These are phyloP conservation scores for Cichorium intybus DNA, from an alignment of 140 eudicot species.

Conservation along the genomic window DNA sequence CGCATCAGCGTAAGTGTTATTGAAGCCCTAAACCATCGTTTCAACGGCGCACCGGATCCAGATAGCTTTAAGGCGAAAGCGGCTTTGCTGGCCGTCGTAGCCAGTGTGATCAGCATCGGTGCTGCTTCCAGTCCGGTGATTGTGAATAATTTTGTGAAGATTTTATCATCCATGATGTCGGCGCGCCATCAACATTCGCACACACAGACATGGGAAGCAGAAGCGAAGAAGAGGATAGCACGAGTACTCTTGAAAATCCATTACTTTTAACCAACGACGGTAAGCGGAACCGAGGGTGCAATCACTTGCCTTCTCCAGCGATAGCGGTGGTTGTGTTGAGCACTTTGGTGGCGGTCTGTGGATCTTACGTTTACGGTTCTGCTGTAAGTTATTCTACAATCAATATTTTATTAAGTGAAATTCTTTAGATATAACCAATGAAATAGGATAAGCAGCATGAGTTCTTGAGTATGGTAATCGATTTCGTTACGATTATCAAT, in stretches of 20 bases:
- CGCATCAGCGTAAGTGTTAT: no score
- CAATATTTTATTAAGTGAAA: neutral
- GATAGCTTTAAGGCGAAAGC: constrained; percentile 61
- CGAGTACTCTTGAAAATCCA: neutral
- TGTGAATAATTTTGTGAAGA: no score
- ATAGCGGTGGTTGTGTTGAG: constrained; percentile 41
- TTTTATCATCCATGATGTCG: no score
- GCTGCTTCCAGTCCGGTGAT: constrained; percentile 19
- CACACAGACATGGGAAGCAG: constrained; percentile 1
- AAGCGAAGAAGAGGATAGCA: constrained; percentile 6
- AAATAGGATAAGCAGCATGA: neutral
- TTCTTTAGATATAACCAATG: neutral
- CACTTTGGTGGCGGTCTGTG: constrained; percentile 55
- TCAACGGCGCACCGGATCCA: neutral
- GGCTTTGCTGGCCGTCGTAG: constrained; percentile 44
- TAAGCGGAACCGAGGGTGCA: constrained; percentile 1
- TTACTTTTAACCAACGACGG: constrained; percentile 10
- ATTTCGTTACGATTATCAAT: neutral
- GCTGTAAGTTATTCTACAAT: constrained; percentile 42
- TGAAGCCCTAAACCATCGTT: no score
- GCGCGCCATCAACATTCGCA: constrained; percentile 8
- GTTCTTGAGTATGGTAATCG: neutral
- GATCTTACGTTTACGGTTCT: constrained; percentile 52
- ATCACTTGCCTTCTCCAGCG: constrained; percentile 8
- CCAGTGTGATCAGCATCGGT: constrained; percentile 42